A percentile compares a stretch with the other conserved stretches of the same genome.
Conservation (phyloP, 2,329 filamentous ascomycete species). For the Blastomyces percursus region DNA sequence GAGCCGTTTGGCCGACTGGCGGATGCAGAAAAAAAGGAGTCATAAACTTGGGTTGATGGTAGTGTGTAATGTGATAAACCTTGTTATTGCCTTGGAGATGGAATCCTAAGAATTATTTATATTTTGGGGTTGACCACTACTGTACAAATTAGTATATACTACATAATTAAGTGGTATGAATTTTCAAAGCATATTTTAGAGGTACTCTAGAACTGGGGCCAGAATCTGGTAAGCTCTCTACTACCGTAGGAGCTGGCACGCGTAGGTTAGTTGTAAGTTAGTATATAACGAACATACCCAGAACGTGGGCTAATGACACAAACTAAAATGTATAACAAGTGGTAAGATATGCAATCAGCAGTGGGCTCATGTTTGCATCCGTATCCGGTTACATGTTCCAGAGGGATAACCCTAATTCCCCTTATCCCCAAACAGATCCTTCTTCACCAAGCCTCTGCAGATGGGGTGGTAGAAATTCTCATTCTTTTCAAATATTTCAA, state of each 20-base stretch:
- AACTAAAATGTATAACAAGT: neutral
- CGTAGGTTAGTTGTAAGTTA: neutral
- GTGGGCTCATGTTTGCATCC: neutral
- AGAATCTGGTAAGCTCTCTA: neutral
- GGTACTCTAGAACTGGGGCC: too few relatives aligned
- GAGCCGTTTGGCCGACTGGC: neutral
- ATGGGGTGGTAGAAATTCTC: conserved; percentile 94
- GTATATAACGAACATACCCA: neutral
- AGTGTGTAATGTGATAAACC: too few relatives aligned
- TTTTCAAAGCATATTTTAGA: neutral
- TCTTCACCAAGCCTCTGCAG: conserved; percentile 73
- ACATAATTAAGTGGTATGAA: neutral
- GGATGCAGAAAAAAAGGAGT: neutral
- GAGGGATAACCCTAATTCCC: neutral
- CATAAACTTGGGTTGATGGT: neutral
- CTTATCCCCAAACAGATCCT: conserved; percentile 54
- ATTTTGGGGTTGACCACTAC: neutral
- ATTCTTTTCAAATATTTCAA: conserved; percentile 76
- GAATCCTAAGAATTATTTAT: neutral
- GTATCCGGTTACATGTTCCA: neutral
- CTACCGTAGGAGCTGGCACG: neutral
- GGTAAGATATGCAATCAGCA: neutral
- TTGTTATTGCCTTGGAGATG: neutral
- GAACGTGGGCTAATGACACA: neutral
- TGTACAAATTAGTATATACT: neutral